These are phyloP conservation scores for Ampelocalamus luodianensis DNA, from an alignment of 176 grass and related monocot genomes.

Conservation along the genomic window DNA sequence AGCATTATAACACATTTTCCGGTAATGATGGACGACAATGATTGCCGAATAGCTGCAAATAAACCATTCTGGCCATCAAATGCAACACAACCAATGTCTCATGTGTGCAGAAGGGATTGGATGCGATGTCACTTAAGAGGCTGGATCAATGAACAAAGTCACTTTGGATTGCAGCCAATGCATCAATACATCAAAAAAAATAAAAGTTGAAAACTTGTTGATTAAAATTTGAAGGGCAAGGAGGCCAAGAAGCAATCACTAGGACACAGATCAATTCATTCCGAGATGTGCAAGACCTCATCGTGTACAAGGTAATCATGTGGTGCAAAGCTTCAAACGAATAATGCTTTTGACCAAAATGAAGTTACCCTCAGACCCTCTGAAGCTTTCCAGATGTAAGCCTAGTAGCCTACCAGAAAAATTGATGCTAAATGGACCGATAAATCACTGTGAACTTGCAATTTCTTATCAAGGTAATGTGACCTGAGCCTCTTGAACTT, in stretches of 20 bases:
- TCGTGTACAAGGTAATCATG: conserved; percentile 20
- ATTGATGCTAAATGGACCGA: conserved; percentile 12
- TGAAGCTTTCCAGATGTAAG: conserved; percentile 35
- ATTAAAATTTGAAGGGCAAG: conserved; percentile 20
- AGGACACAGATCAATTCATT: conserved; percentile 9
- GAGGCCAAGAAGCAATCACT: background rate
- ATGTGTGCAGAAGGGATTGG: background rate
- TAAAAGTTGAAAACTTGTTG: conserved; percentile 4
- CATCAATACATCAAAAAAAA: conserved; percentile 30
- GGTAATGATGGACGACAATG: background rate
- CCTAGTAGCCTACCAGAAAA: conserved; percentile 41
- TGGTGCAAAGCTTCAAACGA: conserved; percentile 30
- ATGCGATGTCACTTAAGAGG: background rate
- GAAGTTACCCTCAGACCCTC: conserved; percentile 14
- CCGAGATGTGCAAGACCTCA: background rate
- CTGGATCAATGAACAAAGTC: background rate
- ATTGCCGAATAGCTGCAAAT: background rate
- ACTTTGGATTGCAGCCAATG: background rate
- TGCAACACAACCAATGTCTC: background rate
- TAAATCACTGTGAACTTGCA: background rate
- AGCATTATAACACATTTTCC: background rate
- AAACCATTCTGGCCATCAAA: background rate
- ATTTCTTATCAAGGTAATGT: conserved; percentile 16
- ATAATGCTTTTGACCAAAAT: conserved; percentile 9
- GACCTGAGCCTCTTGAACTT: conserved; percentile 25